Evolutionary conservation across 2,329 filamentous ascomycete genomes (phyloP).

Genomic region (Anthostomella pinea): DNA sequence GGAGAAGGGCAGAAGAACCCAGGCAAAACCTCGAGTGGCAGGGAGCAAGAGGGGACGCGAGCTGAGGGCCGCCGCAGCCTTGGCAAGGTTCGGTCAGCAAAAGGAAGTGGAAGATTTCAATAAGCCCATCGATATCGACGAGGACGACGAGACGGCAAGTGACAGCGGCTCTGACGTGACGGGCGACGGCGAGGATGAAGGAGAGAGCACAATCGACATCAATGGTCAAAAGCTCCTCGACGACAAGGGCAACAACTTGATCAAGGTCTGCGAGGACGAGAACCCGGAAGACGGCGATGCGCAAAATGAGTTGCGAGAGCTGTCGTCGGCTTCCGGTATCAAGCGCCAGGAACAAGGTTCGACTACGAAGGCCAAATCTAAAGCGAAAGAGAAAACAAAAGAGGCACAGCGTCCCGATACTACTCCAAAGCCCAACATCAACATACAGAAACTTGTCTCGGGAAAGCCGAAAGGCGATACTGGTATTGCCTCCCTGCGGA

Average conservation of each 20-base stretch:
- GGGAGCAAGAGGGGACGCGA: slow-evolving; percentile 72
- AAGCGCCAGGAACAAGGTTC: slow-evolving; percentile 18
- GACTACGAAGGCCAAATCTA: slow-evolving; percentile 5
- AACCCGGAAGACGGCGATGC: slow-evolving; percentile 52
- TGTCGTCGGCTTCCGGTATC: slow-evolving; percentile 40
- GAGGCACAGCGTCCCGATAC: too few species aligned
- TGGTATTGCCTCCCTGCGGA: too few species aligned
- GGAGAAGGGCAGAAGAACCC: slow-evolving; percentile 61
- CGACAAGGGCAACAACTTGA: slow-evolving; percentile 61
- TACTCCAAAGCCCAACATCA: too few species aligned
- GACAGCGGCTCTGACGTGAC: slow-evolving; percentile 40
- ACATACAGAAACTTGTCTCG: too few species aligned
- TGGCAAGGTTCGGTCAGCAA: slow-evolving; percentile 66
- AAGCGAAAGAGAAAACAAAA: too few species aligned
- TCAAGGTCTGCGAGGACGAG: slow-evolving; percentile 75
- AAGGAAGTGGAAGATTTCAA: slow-evolving; percentile 48
- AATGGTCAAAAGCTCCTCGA: slow-evolving; percentile 65
- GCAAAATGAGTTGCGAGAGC: slow-evolving; percentile 64
- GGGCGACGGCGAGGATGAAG: slow-evolving; percentile 40
- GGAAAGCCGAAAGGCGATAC: too few species aligned
- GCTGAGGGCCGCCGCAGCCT: slow-evolving; percentile 70
- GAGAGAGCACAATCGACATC: slow-evolving; percentile 56
- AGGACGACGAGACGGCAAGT: slow-evolving; percentile 30
- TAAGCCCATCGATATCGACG: slow-evolving; percentile 34
- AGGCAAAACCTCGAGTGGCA: slow-evolving; percentile 70